Conservation (phyloP, 495 filamentous ascomycete species). For the Podospora australis region DNA sequence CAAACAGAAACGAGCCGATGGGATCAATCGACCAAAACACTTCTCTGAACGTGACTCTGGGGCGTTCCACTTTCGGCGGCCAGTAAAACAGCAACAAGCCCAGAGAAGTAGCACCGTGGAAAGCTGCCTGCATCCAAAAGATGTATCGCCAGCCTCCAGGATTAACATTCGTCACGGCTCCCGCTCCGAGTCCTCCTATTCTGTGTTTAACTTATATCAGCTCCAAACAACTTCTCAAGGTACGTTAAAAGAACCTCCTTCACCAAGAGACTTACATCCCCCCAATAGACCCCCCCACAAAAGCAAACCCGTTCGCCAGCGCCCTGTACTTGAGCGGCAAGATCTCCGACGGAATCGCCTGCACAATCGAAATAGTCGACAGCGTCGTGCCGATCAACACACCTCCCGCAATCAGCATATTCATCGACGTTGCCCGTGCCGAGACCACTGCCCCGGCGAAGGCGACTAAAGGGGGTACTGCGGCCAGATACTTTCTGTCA, state of each 20-base stretch:
- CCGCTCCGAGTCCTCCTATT: slow-evolving; percentile 41
- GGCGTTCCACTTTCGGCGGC: slow-evolving; percentile 37
- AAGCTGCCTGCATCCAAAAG: slow-evolving; percentile 54
- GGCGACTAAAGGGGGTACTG: slow-evolving; percentile 44
- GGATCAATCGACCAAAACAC: slow-evolving; percentile 48
- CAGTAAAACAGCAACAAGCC: slow-evolving; percentile 47
- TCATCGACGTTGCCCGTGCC: slow-evolving; percentile 48
- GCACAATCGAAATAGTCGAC: slow-evolving; percentile 46
- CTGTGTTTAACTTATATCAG: slow-evolving; percentile 13
- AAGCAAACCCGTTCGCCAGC: slow-evolving; percentile 46
- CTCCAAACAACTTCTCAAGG: no score
- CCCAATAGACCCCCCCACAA: slow-evolving; percentile 42
- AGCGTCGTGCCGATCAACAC: slow-evolving; percentile 49
- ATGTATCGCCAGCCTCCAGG: slow-evolving; percentile 47
- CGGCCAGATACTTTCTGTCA: slow-evolving; percentile 46
- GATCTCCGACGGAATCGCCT: slow-evolving; percentile 50
- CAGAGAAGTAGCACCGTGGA: slow-evolving; percentile 40
- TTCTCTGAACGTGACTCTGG: slow-evolving; percentile 36
- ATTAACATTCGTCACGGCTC: slow-evolving; percentile 44
- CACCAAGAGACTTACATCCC: slow-evolving; percentile 35
- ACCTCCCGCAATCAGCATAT: slow-evolving; percentile 49
- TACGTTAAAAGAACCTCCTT: no score
- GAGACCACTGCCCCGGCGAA: slow-evolving; percentile 47
- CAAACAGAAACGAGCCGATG: slow-evolving; percentile 44
- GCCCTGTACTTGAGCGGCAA: slow-evolving; percentile 48